These are phyloP conservation scores for Sanghuangporus weigelae DNA, from an alignment of 1,284 basidiomycete genomes.

Conservation along the genomic window DNA sequence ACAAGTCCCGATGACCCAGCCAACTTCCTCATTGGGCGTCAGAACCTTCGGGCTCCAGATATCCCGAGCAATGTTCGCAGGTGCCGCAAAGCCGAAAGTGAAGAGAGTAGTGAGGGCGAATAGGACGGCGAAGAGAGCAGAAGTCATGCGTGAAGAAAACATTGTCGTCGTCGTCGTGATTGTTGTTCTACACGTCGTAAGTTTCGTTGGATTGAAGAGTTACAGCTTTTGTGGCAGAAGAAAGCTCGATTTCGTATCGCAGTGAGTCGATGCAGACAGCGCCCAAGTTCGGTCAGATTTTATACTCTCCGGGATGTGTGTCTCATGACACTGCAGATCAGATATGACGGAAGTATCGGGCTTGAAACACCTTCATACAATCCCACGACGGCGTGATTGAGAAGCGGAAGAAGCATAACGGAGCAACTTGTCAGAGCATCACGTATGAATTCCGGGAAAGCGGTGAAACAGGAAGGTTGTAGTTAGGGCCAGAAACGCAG, in stretches of 20 bases:
- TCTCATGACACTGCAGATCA: not conserved
- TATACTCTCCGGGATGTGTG: not conserved
- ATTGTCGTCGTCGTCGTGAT: not conserved
- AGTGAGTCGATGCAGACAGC: not conserved
- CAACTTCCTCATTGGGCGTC: slow-evolving; percentile 23
- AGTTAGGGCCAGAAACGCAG: too few species aligned
- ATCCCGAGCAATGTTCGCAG: slow-evolving; percentile 16
- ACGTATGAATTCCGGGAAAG: not conserved
- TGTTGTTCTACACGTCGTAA: not conserved
- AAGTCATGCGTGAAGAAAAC: not conserved
- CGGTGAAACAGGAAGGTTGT: not conserved
- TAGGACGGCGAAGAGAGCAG: not conserved
- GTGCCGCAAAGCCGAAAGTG: not conserved
- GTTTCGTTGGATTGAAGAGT: not conserved
- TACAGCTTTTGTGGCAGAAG: not conserved
- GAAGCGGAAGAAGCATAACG: not conserved
- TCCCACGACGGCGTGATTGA: not conserved
- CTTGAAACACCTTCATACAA: not conserved
- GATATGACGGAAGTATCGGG: not conserved
- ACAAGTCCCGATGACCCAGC: slow-evolving; percentile 24
- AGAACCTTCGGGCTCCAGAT: slow-evolving; percentile 24
- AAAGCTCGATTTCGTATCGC: not conserved
- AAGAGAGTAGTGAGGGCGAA: not conserved
- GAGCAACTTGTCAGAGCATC: not conserved
- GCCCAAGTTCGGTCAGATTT: not conserved